Evolutionary conservation across 352 stramenopile genomes (phyloP), one percentile per base, ranked within the genome.

Genomic region (Globisporangium camurandrum): DNA sequence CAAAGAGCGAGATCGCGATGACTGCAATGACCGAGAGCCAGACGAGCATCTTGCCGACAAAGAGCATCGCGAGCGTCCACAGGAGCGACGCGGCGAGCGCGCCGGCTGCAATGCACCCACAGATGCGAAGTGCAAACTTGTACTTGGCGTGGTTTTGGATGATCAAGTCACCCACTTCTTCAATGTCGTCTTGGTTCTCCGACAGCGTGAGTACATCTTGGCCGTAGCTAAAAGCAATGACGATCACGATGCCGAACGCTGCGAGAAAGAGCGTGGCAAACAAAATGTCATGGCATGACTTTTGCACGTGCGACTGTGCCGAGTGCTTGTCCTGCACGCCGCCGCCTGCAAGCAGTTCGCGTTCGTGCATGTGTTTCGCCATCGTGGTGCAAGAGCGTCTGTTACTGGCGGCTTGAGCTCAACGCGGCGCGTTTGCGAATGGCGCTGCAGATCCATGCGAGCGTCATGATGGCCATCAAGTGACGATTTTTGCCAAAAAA

Each of bases 41-140:
- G 24, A 89, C 85, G 55, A 89, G 69, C 59, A 74, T 67, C 61
- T 76, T 75, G 51, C 70, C 67, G 37, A 65, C 71, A 49, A 71
- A 41, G 19, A 82, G 61, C 70, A 82, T 82, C 56, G 78, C 49
- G 30, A 66, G 45, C 24, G 67, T 82, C 70, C 70, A 82, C 19
- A 74, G 6, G 20, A 78, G 28, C 6, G 70, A 73, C 8, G 57
- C 53, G 3, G 69, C 39, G 4, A 76, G 57, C 5, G 64, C 55
- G 31, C 65, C 67, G 30, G 52, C 70, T 17, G 64, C 64, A 57
- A 82, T 74, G 38, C 36, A 57, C 9, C 62, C 70, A 46, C 59
- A 66, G 61, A 82, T 78, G 40, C 63, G 64, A 23, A 71, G 41
- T 28, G 70, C 70, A 46, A 74, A 82, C 55, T 73, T 70, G 67